Evolutionary conservation across 1,284 basidiomycete genomes (phyloP), one percentile per base, ranked within the genome.

Genomic region (Cerrena zonata): DNA sequence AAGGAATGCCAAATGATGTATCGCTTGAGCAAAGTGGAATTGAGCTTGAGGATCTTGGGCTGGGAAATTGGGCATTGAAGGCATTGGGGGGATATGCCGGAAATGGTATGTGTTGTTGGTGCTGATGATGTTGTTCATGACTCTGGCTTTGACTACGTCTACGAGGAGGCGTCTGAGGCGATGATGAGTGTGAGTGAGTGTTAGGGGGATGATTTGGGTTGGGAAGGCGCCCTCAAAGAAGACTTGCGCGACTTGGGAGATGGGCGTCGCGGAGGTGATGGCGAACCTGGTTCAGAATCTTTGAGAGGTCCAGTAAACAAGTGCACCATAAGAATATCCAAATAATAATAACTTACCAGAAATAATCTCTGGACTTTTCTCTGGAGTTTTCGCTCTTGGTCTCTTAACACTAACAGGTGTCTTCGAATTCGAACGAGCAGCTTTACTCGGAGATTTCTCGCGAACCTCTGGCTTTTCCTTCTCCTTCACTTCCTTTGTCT

Each of bases 1-100:
- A 5, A 65, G 27, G 55, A 65, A 65, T 7, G 64, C 61, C 22
- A 70, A 50, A 40, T 67, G 64, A 23, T 69, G 61, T 54, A 69
- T 62, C 12, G 69, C 68, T 43, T 69, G 68, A 1, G 64, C 62
- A 42, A 72, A 62, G 23, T 65, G 56, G 34, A 58, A 61, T 47
- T 72, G 68, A 0, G 67, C 65, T 26, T 69, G 65, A 5, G 67
- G 65, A 50, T 68, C 63, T 15, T 64, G 58, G 1, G 53, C 19
- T 13, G 40, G 30, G 40, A 37, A 45, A 3, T 37, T 37, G n/a
- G 49, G 43, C 3, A 36, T 53, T 38, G 50, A 56, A 45, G 49
- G 51, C 50, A 39, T 50, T 27, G 23, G 49, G 21, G 49, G 30
- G 4, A 18, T 15, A 15, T 39, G n/a, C 37, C 21, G 37, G 5